Percentiles rank a stretch among this genome's conserved stretches.
These are phyloP conservation scores for Acaromyces ingoldii DNA, from an alignment of 1,284 basidiomycete species.

Conservation along the genomic window DNA sequence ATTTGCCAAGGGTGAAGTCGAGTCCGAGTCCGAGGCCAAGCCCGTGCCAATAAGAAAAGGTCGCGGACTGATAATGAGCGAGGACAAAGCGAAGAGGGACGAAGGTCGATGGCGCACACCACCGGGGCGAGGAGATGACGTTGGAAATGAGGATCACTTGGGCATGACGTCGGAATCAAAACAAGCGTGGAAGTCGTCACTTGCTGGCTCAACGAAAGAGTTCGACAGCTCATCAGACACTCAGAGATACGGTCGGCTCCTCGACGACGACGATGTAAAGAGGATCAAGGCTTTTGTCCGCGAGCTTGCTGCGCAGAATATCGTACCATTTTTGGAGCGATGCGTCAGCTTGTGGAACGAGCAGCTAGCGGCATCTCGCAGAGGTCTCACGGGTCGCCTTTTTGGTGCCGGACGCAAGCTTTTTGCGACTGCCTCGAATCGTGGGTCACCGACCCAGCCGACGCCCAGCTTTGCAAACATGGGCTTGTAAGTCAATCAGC, in stretches of 20 bases:
- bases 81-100: too few species aligned
- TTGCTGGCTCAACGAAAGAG: conserved; percentile 6
- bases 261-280: conserved; percentile 73
- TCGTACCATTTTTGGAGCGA: conserved; percentile 95
- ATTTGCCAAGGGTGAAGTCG: too few species aligned
- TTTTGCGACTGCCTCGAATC: conserved; percentile 46
- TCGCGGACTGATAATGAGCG: too few species aligned
- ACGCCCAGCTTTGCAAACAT: background rate
- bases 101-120: too few species aligned
- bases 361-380: conserved; percentile 73
- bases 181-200: background rate
- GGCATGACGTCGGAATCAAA: too few species aligned
- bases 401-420: conserved; percentile 56
- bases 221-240: too few species aligned
- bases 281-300: conserved; percentile 75
- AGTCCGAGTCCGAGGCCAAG: too few species aligned
- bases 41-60: too few species aligned
- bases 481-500: background rate
- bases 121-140: conserved; percentile 3
- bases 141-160: background rate
- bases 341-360: conserved; percentile 92
- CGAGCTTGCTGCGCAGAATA: conserved; percentile 82
- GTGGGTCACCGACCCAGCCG: background rate
- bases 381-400: conserved; percentile 80
- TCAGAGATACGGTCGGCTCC: conserved; percentile 17